Base-by-base conservation (phyloP, 2,329 filamentous ascomycete species). In the Elsinoe australis region DNA sequence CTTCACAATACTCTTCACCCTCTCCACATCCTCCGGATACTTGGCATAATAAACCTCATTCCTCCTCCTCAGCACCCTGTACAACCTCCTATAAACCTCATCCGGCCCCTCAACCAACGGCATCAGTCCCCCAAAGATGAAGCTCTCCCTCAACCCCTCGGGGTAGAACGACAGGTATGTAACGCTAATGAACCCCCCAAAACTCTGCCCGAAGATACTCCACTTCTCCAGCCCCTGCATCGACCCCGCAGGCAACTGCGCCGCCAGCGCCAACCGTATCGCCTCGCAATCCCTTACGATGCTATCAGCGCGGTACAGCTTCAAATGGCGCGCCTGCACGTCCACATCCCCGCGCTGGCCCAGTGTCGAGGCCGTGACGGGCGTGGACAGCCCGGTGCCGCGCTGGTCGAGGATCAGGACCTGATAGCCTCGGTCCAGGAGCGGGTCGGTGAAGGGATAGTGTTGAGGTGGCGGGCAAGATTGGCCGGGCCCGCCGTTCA, bases 251-350 rank as follows among this genome's bases (percentile, higher is more conserved):
- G 84, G 80, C 57, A 80, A 85, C 45, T 81, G 78, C 4, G 72
- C 69, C 0, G 85, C 92, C 47, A 96, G 71, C 31, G 75, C 82
- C 57, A 80, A 76, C 4, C 90, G 79, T 24, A 96, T 79, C 3
- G 89, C 87, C 63, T 96, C 90, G 54, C 84, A 86, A 60, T 96
- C 90, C 38, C 79, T 80, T 32, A 96, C 88, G 45, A 94, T 94
- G 60, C 78, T 92, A 65, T 95, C 89, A 26, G 90, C 88, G 33
- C 90, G 79, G 71, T 95, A 95, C 31, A 81, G 72, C 62, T 84
- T 85, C 54, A 96, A 74, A 58, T 95, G 94, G 47, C 81, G 76
- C 5, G 83, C 84, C 65, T 95, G 87, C 50, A 78, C 78, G 1
- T 77, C 69, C 51, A 78, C 75, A 47, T 69, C 63, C 4, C 83